Percentiles rank a stretch among this genome's conserved stretches.
Conservation (phyloP, 1,139 yeast species). For the Yamadazyma spencermartinsiae region DNA sequence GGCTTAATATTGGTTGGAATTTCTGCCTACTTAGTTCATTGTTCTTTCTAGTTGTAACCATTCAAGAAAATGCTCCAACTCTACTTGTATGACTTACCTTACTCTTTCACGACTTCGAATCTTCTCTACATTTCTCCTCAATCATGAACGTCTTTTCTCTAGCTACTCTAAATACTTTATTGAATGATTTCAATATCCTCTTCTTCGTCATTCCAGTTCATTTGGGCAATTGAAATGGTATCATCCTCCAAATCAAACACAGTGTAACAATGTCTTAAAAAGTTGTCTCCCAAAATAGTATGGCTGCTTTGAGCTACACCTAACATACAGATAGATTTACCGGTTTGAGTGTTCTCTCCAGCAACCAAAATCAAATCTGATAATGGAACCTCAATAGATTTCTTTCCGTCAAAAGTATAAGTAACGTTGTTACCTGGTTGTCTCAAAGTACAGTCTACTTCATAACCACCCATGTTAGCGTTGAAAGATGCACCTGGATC, state of each 20-base stretch:
- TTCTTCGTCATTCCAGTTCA: conserved; percentile 31
- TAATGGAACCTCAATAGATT: conserved; percentile 36
- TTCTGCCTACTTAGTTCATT: too few species aligned
- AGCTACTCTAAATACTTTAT: background rate
- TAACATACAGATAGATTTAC: conserved; percentile 24
- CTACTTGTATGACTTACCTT: too few species aligned
- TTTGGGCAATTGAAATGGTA: conserved; percentile 68
- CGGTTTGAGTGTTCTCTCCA: conserved; percentile 13
- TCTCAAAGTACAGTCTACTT: conserved; percentile 30
- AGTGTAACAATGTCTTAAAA: conserved; percentile 69
- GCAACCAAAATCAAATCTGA: conserved; percentile 24
- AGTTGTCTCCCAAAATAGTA: conserved; percentile 63
- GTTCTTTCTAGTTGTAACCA: too few species aligned
- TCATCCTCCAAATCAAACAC: conserved; percentile 71
- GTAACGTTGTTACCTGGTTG: conserved; percentile 23
- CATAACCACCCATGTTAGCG: conserved; percentile 19
- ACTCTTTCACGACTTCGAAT: too few species aligned
- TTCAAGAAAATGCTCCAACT: too few species aligned
- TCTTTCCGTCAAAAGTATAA: conserved; percentile 26
- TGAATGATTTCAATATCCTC: conserved; percentile 40
- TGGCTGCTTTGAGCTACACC: conserved; percentile 27
- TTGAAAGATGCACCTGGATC: conserved; percentile 19
- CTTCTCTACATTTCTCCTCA: too few species aligned
- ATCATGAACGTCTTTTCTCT: too few species aligned
- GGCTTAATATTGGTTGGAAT: too few species aligned